Evolutionary conservation across 768 basidiomycete species (phyloP).

Genomic region (Psilocybe cubensis): DNA sequence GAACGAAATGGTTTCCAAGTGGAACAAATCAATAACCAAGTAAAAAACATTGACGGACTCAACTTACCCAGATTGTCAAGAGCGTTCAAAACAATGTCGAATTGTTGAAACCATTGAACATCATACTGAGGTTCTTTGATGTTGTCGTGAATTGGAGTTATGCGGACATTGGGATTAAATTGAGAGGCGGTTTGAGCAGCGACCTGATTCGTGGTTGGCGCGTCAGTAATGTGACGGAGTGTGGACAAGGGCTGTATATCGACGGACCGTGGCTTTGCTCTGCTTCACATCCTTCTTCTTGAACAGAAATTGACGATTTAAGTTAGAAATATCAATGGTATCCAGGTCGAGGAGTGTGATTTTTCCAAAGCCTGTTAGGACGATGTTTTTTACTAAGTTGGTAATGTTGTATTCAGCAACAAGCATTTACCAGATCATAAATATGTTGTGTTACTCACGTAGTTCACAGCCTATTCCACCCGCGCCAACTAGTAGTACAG

Average conservation of each 20-base stretch:
- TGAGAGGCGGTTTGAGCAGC: conserved; percentile 81
- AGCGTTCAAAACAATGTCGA: conserved; percentile 94
- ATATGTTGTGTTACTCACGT: conserved; percentile 46
- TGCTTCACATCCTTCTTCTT: conserved; percentile 97
- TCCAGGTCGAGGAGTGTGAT: conserved; percentile 95
- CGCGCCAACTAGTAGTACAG: conserved; percentile 89
- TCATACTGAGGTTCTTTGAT: conserved; percentile 94
- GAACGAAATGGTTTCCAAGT: not conserved
- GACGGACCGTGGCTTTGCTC: conserved; percentile 84
- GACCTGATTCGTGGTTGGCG: conserved; percentile 46
- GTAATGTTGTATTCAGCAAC: not conserved
- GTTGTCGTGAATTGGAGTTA: conserved; percentile 91
- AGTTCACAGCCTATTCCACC: conserved; percentile 99
- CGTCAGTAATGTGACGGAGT: not conserved
- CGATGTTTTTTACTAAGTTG: conserved; percentile 88
- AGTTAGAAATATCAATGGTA: conserved; percentile 97
- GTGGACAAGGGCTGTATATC: not conserved
- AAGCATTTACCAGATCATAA: not conserved
- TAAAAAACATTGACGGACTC: not conserved
- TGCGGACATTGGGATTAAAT: conserved; percentile 88
- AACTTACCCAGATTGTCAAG: conserved; percentile 90
- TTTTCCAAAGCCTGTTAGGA: conserved; percentile 88
- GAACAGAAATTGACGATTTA: conserved; percentile 97
- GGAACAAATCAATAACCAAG: not conserved
- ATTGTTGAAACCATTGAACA: conserved; percentile 86